Evolutionary conservation across 2,329 filamentous ascomycete genomes (phyloP).

Genomic region (Epichloe brachyelytri): DNA sequence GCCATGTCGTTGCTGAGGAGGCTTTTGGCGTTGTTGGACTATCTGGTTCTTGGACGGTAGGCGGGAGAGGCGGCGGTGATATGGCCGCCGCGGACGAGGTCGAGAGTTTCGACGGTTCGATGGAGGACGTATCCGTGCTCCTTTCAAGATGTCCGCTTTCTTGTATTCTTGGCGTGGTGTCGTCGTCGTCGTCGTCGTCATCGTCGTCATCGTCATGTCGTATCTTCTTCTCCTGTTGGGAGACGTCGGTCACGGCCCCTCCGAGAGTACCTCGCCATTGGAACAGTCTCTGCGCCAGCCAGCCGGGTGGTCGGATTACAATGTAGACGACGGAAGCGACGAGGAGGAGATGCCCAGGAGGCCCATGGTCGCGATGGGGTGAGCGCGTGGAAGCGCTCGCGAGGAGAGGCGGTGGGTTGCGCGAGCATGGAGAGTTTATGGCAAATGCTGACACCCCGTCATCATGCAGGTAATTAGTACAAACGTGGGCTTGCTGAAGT

Average conservation of each 20-base stretch:
- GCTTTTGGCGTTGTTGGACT: slow-evolving; percentile 42
- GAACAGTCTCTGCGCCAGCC: slow-evolving; percentile 24
- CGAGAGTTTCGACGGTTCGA: not conserved
- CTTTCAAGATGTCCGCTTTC: no score
- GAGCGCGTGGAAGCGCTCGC: not conserved
- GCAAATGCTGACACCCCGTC: no score
- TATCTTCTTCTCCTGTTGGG: not conserved
- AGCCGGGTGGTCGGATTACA: slow-evolving; percentile 38
- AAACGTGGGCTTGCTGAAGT: no score
- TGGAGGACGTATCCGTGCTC: not conserved
- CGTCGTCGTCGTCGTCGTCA: not conserved
- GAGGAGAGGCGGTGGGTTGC: no score
- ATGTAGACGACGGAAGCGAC: slow-evolving; percentile 47
- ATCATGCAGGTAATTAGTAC: no score
- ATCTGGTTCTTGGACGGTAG: slow-evolving; percentile 16
- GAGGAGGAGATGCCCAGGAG: slow-evolving; percentile 48
- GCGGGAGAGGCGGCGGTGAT: slow-evolving; percentile 21
- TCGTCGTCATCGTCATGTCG: not conserved
- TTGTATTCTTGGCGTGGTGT: slow-evolving; percentile 3
- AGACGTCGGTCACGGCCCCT: slow-evolving; percentile 2
- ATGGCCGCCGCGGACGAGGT: slow-evolving; percentile 4
- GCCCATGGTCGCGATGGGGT: slow-evolving; percentile 3
- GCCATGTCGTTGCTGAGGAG: slow-evolving; percentile 11
- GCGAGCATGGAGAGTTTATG: no score
- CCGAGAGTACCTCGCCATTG: slow-evolving; percentile 10